A percentile compares a stretch with the other conserved stretches of the same genome.
phyloP scores from a whole-genome alignment of 768 basidiomycete genomes.

The Tricholoma matsutake region DNA sequence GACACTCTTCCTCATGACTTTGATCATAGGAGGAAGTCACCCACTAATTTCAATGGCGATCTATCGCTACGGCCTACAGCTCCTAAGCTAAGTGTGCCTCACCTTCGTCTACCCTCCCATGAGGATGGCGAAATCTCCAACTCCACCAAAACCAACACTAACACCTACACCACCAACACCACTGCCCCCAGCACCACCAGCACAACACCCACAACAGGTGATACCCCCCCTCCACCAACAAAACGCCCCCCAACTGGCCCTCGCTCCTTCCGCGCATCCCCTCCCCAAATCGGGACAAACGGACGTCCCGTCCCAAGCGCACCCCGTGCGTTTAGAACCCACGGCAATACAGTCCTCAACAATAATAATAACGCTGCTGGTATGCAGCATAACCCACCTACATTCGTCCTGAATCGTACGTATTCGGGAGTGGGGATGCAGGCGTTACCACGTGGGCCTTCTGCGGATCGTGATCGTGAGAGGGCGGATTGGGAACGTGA shows the following conservation, averaged over 20 bases:
- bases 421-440: constrained; percentile 23
- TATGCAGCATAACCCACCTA: constrained; percentile 35
- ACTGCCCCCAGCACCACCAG: not conserved
- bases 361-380: not conserved
- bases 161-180: not conserved
- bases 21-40: constrained; percentile 6
- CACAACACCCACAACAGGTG: not conserved
- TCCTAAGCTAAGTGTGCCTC: constrained; percentile 2
- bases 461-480: constrained; percentile 52
- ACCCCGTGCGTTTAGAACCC: constrained; percentile 17
- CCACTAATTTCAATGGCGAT: not conserved
- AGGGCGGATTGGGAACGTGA: constrained; percentile 43
- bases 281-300: not conserved
- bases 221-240: constrained; percentile 19
- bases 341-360: not conserved
- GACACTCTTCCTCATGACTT: not conserved
- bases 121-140: constrained; percentile 52
- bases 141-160: constrained; percentile 5
- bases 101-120: constrained; percentile 32
- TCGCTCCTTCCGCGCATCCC: constrained; percentile 37
- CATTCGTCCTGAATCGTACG: constrained; percentile 38
- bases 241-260: constrained; percentile 46
- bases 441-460: constrained; percentile 47
- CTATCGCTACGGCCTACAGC: constrained; percentile 4
- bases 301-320: constrained; percentile 25